Base-by-base conservation (phyloP, 1,139 yeast species). In the Geotrichum australiense region DNA sequence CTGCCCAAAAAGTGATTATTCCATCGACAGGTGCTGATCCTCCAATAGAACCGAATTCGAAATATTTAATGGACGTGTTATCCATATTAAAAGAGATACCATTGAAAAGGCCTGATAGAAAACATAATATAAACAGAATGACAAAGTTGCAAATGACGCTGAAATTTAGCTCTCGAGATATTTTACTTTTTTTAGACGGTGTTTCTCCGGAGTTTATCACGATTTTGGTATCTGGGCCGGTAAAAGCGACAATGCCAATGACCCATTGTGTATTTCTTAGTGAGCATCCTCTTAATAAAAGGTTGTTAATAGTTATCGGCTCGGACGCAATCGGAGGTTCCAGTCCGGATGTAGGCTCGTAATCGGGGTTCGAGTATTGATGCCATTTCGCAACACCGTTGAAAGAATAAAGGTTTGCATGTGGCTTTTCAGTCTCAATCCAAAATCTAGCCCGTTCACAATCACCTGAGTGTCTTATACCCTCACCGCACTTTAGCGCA, bases 201-300 rank as follows among this genome's bases (percentile, higher is more conserved):
- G 98, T 89, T 15, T 76, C 73, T 53, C 98, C 98, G 1, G 96
- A 74, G 62, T 91, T 91, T 54, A 89, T 69, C 91, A 91, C 86
- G 51, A 91, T 87, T 62, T 91, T 91, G 7, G 96, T 76, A 56
- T 91, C 98, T 39, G 72, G 70, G 54, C 98, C 98, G 10, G 98
- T 91, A 62, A 85, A 91, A 11, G 84, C 73, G 18, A 85, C 96
- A 35, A 86, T 65, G 39, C 97, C 96, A 63, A 89, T 78, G n/a
- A 77, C 45, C 47, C 46, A 43, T 21, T 36, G 25, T n/a, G 44
- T 43, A 23, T 43, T 43, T 5, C 58, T 46, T 48, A 87, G 66
- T n/a, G 86, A 75, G 52, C 93, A 84, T 20, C 98, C 98, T 70
- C 98, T 78, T 40, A 91, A 69, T 47, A 89, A 65, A 52, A 87